phyloP scores from a whole-genome alignment of 73 alveolate species.

The Paramecium octaurelia region DNA sequence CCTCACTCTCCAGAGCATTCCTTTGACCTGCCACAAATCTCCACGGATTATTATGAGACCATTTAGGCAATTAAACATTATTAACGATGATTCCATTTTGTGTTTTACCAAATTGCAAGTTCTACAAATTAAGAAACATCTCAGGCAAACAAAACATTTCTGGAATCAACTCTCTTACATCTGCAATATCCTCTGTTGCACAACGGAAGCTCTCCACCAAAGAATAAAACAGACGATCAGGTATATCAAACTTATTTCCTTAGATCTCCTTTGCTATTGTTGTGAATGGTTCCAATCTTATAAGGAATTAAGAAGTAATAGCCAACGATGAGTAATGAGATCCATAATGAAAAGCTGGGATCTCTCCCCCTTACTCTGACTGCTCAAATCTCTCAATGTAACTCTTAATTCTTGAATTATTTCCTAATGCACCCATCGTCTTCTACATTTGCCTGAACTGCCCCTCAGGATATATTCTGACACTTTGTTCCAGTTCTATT shows the following conservation, averaged over 20 bases:
- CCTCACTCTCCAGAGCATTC: constrained; percentile 79
- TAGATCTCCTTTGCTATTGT: constrained; percentile 90
- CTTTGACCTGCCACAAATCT: constrained; percentile 65
- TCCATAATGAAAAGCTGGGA: constrained; percentile 91
- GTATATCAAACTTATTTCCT: constrained; percentile 88
- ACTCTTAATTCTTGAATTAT: constrained; percentile 73
- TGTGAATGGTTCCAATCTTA: constrained; percentile 89
- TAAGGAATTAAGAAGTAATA: constrained; percentile 86
- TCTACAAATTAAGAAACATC: constrained; percentile 67
- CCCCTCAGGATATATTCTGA: neutral
- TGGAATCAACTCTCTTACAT: constrained; percentile 96
- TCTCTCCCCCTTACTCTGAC: constrained; percentile 34
- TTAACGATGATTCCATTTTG: constrained; percentile 79
- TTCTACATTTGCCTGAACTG: constrained; percentile 78
- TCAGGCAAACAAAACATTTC: constrained; percentile 96
- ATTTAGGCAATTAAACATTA: constrained; percentile 78
- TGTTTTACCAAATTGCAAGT: constrained; percentile 79
- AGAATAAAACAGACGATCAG: constrained; percentile 90
- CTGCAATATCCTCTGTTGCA: constrained; percentile 92
- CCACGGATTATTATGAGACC: constrained; percentile 83
- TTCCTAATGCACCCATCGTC: constrained; percentile 91
- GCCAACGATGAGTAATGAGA: constrained; percentile 95
- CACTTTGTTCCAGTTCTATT: neutral
- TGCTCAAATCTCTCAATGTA: constrained; percentile 49
- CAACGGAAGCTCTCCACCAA: constrained; percentile 73